Evolutionary conservation across 805 yeast species (phyloP), one percentile per base, ranked within the genome.

Genomic region (Komagataella ulmi): DNA sequence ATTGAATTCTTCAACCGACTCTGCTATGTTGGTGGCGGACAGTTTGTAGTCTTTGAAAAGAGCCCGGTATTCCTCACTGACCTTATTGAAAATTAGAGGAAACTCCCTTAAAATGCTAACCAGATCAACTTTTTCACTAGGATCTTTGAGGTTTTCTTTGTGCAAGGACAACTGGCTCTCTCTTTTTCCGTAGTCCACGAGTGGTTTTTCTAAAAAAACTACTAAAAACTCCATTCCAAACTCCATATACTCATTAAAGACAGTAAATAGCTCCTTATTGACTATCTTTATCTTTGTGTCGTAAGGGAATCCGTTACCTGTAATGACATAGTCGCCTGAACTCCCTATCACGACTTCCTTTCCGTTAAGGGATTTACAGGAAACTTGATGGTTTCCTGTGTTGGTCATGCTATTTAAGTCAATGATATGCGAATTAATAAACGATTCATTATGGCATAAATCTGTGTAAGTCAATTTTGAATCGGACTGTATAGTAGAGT

Each of bases 401-500:
- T 68, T 67, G 48, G 50, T 54, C 59, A 51, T 12, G 64, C 63
- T 43, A 62, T 59, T 46, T 49, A 73, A 66, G 48, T 71, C 62
- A 17, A 84, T 63, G 21, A 85, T 74, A 61, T 85, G 91, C 1
- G 85, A 76, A 48, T 73, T 73, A 7, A 84, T 67, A 61, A 84
- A 85, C 23, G 80, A 85, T 40, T 76, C 77, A 45, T 70, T 72
- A 49, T 75, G 75, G 61, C 87, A 81, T 12, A 79, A 62, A 2
- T 81, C 86, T 3, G 59, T 61, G 51, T 79, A 71, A 2, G 72
- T 60, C 1, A 62, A 51, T 7, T 71, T 67, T 0, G 75, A 53
- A 17, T 65, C 70, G 10, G 54, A 51, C 51, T 77, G 81, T 17
- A 59, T 61, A 53, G 64, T 68, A 50, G 70, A 62, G 47, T 66